These are phyloP conservation scores for Pythium vanterpoolii DNA, from an alignment of 352 stramenopile species.

Conservation along the genomic window DNA sequence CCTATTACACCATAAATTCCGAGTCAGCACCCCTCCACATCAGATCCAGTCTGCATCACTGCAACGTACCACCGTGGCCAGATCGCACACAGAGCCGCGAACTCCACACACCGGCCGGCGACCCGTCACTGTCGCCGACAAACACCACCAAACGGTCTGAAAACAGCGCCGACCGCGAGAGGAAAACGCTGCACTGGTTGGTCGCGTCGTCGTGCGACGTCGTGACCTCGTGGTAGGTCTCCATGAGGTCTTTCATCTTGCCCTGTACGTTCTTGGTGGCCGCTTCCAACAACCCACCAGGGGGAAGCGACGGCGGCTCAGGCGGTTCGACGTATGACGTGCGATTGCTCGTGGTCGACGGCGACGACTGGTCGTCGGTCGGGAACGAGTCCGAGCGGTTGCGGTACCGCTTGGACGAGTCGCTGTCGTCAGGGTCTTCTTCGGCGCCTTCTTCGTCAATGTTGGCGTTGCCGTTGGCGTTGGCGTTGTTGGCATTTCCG, in stretches of 20 bases:
- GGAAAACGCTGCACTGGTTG: constrained; percentile 57
- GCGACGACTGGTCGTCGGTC: constrained; percentile 33
- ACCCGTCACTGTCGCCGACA: constrained; percentile 59
- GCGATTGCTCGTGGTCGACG: constrained; percentile 26
- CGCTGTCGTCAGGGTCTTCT: constrained; percentile 42
- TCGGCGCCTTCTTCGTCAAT: constrained; percentile 36
- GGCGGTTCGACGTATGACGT: constrained; percentile 58
- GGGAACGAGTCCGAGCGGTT: constrained; percentile 37
- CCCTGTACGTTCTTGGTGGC: constrained; percentile 68
- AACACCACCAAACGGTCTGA: constrained; percentile 65
- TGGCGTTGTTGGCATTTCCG: not conserved
- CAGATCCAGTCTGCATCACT: not conserved
- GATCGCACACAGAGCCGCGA: constrained; percentile 57
- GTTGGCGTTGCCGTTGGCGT: not conserved
- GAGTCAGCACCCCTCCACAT: not conserved
- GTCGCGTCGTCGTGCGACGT: constrained; percentile 57
- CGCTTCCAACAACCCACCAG: constrained; percentile 53
- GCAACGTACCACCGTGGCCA: constrained; percentile 37
- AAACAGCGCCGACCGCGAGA: constrained; percentile 55
- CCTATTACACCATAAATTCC: constrained; percentile 16
- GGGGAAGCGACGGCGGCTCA: constrained; percentile 46
- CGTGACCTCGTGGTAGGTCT: constrained; percentile 31
- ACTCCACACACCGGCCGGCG: constrained; percentile 58
- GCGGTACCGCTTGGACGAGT: constrained; percentile 32
- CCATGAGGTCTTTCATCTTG: constrained; percentile 60